Conservation (phyloP, 2,329 filamentous ascomycete species). For the Camillea tinctor region DNA sequence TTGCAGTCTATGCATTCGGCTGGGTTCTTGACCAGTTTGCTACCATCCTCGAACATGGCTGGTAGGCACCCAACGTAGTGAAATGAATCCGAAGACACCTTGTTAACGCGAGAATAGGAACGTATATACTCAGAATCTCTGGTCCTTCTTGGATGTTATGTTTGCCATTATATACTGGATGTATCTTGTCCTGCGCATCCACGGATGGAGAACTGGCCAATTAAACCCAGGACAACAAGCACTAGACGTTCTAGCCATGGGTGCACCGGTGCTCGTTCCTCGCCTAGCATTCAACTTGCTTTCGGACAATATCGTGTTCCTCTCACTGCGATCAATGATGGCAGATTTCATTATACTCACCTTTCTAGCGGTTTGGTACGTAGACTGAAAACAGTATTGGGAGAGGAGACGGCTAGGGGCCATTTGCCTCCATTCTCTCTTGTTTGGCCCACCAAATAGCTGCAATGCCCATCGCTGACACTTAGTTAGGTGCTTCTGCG, state of each 20-base stretch:
- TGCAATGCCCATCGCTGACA: constrained; percentile 8
- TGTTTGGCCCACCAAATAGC: not conserved
- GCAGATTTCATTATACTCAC: constrained; percentile 79
- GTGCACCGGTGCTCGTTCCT: constrained; percentile 73
- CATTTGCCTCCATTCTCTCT: not conserved
- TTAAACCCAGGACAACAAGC: constrained; percentile 60
- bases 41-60: constrained; percentile 72
- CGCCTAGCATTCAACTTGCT: constrained; percentile 79
- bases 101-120: constrained; percentile 47
- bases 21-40: constrained; percentile 79
- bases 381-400: not conserved
- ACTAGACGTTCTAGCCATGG: constrained; percentile 76
- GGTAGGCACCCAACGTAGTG: constrained; percentile 38
- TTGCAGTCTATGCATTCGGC: constrained; percentile 71
- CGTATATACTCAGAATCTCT: constrained; percentile 84
- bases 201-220: constrained; percentile 55
- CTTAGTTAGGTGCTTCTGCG: constrained; percentile 65
- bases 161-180: constrained; percentile 70
- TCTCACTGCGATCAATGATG: constrained; percentile 82
- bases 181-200: constrained; percentile 67
- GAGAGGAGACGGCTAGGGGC: not conserved
- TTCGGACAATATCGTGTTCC: constrained; percentile 80
- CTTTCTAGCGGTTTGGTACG: constrained; percentile 66
- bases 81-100: not conserved
- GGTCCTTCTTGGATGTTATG: constrained; percentile 81